These are phyloP conservation scores for Lepiota venenata DNA, from an alignment of 768 basidiomycete genomes.

Conservation along the genomic window DNA sequence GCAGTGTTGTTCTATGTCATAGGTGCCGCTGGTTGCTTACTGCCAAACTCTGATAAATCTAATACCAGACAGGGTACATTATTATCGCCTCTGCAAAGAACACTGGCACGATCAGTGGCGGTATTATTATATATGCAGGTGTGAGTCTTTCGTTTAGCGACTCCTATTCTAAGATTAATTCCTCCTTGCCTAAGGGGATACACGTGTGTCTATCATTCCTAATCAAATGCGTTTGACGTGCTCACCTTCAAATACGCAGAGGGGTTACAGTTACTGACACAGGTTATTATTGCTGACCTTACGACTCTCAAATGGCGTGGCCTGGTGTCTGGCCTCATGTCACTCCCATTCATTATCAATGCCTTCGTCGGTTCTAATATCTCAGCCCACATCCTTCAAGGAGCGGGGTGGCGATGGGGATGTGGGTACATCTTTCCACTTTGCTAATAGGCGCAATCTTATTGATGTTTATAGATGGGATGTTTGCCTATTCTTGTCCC, in stretches of 20 bases:
- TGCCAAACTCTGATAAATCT: background rate
- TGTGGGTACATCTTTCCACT: constrained; percentile 36
- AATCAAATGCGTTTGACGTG: too few species aligned
- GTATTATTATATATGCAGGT: constrained; percentile 57
- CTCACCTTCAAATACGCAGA: constrained; percentile 19
- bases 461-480: constrained; percentile 31
- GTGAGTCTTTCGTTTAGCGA: constrained; percentile 26
- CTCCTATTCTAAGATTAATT: constrained; percentile 19
- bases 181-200: constrained; percentile 45
- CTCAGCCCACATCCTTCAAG: constrained; percentile 37
- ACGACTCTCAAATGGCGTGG: constrained; percentile 58
- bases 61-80: constrained; percentile 36
- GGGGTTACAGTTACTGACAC: constrained; percentile 63
- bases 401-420: constrained; percentile 65
- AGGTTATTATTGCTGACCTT: constrained; percentile 61
- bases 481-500: constrained; percentile 60
- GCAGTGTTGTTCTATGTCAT: constrained; percentile 62
- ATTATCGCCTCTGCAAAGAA: constrained; percentile 49
- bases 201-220: constrained; percentile 34
- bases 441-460: background rate
- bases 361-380: constrained; percentile 65
- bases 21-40: constrained; percentile 25
- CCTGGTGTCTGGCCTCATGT: constrained; percentile 36
- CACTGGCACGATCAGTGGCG: constrained; percentile 44
- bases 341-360: constrained; percentile 46